These are phyloP conservation scores for Aspergillus japonicus DNA, from an alignment of 2,329 filamentous ascomycete species.

Conservation along the genomic window DNA sequence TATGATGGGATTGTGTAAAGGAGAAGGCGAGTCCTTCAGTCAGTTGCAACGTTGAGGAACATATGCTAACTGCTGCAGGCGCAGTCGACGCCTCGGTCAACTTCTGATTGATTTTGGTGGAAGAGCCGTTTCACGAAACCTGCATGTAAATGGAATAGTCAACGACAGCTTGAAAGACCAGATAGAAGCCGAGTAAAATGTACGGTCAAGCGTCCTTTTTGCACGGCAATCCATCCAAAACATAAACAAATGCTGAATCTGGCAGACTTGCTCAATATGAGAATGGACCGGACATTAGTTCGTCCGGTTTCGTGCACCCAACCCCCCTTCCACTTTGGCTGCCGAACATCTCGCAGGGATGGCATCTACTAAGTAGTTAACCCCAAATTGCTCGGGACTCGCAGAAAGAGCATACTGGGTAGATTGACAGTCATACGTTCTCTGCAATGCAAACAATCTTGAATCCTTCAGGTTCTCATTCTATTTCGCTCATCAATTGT, in stretches of 20 bases:
- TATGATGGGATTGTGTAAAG: neutral
- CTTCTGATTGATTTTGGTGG: neutral
- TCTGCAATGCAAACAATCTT: too few relatives aligned
- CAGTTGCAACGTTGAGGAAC: neutral
- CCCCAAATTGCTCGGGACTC: too few relatives aligned
- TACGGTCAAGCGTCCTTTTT: neutral
- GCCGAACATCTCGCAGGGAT: neutral
- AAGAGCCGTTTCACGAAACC: neutral
- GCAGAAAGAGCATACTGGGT: neutral
- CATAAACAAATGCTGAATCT: neutral
- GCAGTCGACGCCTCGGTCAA: neutral
- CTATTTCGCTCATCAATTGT: too few relatives aligned
- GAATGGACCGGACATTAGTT: conserved; percentile 5
- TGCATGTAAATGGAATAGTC: neutral
- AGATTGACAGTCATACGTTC: neutral
- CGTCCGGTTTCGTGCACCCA: neutral
- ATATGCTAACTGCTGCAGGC: neutral
- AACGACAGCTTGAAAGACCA: neutral
- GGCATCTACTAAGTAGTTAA: too few relatives aligned
- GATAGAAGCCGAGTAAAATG: neutral
- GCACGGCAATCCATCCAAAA: neutral
- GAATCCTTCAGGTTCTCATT: too few relatives aligned
- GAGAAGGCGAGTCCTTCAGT: neutral
- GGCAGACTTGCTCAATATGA: neutral
- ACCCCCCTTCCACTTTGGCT: neutral